These are phyloP conservation scores for Leccinum subgranulosum DNA, from an alignment of 768 basidiomycete species.

Conservation along the genomic window DNA sequence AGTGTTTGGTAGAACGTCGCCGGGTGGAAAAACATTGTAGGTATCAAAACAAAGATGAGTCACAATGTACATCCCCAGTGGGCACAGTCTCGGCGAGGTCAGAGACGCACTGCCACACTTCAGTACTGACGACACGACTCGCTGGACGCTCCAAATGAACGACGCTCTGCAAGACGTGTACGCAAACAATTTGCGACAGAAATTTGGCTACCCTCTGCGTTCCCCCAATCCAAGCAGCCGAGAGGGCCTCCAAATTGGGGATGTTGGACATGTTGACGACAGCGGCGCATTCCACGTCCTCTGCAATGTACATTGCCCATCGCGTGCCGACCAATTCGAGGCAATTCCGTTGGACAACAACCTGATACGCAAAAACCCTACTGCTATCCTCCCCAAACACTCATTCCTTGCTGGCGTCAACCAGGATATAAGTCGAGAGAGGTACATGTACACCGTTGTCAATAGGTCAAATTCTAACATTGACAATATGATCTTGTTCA, in stretches of 20 bases:
- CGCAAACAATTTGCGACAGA: conserved; percentile 4
- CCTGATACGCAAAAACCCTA: background rate
- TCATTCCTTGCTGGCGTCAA: no score
- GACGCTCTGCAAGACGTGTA: conserved; percentile 2
- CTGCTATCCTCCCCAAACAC: no score
- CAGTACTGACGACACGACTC: no score
- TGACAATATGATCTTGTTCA: background rate
- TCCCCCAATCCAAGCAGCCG: conserved; percentile 22
- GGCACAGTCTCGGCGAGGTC: no score
- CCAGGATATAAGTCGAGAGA: no score
- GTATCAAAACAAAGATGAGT: no score
- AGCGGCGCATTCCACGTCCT: conserved; percentile 29
- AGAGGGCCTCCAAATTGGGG: conserved; percentile 34
- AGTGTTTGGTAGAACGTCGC: no score
- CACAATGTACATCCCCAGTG: no score
- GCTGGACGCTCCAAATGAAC: background rate
- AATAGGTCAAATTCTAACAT: background rate
- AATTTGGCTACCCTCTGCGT: conserved; percentile 30
- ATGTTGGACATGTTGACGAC: conserved; percentile 30
- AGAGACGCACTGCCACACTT: no score
- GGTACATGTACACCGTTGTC: no score
- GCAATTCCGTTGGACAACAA: background rate
- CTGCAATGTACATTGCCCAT: conserved; percentile 26
- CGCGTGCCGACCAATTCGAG: background rate
- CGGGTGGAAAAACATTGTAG: no score